Percentiles rank a stretch among this genome's conserved stretches.
Evolutionary conservation across 805 yeast species (phyloP).

Genomic region (Yarrowia sp.): DNA sequence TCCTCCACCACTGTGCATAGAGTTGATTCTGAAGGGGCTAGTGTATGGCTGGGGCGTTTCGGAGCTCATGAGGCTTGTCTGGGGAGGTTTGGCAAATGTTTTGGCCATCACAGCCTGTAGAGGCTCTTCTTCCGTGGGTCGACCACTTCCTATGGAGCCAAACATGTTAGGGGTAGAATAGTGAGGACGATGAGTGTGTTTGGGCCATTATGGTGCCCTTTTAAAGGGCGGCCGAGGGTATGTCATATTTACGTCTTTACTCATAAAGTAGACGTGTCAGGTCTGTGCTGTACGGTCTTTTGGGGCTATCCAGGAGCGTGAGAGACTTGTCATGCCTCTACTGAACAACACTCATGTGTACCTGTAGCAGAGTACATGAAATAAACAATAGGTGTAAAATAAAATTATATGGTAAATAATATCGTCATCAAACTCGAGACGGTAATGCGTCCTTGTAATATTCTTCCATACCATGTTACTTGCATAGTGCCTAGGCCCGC

Average conservation of each 20-base stretch:
- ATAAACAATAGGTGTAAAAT: too few relatives aligned
- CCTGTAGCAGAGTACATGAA: neutral
- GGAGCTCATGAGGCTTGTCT: neutral
- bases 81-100: neutral
- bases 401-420: neutral
- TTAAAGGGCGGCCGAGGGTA: neutral
- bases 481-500: neutral
- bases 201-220: neutral
- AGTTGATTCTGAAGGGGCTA: neutral
- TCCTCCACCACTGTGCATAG: slow-evolving; percentile 9
- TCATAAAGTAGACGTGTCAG: neutral
- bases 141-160: slow-evolving; percentile 7
- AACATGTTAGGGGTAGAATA: neutral
- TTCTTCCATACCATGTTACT: neutral
- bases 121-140: slow-evolving; percentile 1
- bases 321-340: neutral
- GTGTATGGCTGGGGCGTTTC: slow-evolving; percentile 1
- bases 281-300: neutral
- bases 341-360: neutral
- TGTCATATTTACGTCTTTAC: neutral
- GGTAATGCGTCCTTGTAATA: neutral
- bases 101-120: neutral
- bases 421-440: neutral
- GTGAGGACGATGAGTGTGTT: neutral
- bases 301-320: neutral